Percentiles rank a stretch among this genome's conserved stretches.
These are phyloP conservation scores for Zygotorulaspora mrakii DNA, from an alignment of 1,139 yeast genomes.

Conservation along the genomic window DNA sequence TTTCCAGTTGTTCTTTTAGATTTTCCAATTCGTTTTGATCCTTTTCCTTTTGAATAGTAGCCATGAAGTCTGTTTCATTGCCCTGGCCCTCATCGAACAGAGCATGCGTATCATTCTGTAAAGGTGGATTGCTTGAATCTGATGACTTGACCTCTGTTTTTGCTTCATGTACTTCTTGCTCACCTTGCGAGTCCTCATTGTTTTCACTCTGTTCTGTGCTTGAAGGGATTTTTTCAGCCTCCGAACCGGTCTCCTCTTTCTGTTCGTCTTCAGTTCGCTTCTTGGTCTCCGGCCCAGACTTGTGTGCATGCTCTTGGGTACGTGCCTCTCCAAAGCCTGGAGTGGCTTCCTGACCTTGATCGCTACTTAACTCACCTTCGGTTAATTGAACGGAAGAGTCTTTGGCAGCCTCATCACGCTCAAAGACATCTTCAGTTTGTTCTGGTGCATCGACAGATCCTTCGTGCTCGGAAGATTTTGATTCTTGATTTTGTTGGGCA, in stretches of 20 bases:
- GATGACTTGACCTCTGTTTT: neutral
- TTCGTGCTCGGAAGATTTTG: constrained; percentile 3
- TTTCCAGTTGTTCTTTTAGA: constrained; percentile 31
- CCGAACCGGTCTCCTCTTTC: too few relatives aligned
- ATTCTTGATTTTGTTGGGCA: neutral
- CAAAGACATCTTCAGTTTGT: neutral
- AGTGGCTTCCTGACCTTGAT: too few relatives aligned
- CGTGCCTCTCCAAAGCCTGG: too few relatives aligned
- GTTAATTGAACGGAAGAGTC: too few relatives aligned
- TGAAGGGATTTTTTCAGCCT: too few relatives aligned
- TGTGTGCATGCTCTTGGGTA: too few relatives aligned
- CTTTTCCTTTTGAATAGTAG: constrained; percentile 32
- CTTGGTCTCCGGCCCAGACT: too few relatives aligned
- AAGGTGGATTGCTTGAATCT: neutral
- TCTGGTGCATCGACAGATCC: constrained; percentile 1
- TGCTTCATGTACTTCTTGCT: too few relatives aligned
- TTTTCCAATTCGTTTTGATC: constrained; percentile 31
- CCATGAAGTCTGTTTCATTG: constrained; percentile 30
- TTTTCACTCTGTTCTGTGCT: too few relatives aligned
- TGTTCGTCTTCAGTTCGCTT: too few relatives aligned
- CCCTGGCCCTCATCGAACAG: constrained; percentile 8
- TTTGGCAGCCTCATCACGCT: neutral
- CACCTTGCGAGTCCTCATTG: too few relatives aligned
- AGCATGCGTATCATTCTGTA: constrained; percentile 5
- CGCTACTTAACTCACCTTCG: too few relatives aligned